Base-by-base conservation (phyloP, 163 green algal species). In the Chlorella variabilis region DNA sequence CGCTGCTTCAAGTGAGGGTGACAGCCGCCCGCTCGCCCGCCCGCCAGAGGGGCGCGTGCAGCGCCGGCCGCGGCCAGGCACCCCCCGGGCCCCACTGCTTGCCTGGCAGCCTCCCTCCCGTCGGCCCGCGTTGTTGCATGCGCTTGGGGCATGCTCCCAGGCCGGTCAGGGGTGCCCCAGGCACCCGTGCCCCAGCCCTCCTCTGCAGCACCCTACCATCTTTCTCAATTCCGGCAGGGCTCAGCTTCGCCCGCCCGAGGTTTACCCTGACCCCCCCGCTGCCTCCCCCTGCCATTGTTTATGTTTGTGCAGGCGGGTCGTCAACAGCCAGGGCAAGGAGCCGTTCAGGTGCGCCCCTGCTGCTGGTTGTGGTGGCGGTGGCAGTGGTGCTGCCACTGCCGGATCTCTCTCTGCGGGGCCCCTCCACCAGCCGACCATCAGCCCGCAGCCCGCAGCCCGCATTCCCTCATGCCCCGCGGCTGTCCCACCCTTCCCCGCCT, bases 281-380 rank as follows among this genome's bases (percentile, higher is more conserved):
- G 58, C 58, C n/a, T 31, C 58, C 3, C 13, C 23, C 15, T 20
- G 20, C 23, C 41, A 2, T 76, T 62, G 25, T 5, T 25, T 42
- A 20, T 3, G 23, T 21, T 54, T 54, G 45, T 51, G 63, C 68
- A 76, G 63, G 59, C 41, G 42, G 0, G 78, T 76, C n/a, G 62
- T 84, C 20, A 84, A 84, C 78, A 78, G 63, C 62, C 58, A 78
- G 71, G 78, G 78, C 5, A 71, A 63, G 36, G 20, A 59, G 45
- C 78, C 78, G 1, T 75, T 68, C 78, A 77, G 70, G 70, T 77
- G 59, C 8, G n/a, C 7, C 29, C 38, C 8, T 38, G 65, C 4
- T 45, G 33, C 62, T 33, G 4, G n/a, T 38, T 38, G 59, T 39
- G 59, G 9, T 15, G 15, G 13, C 18, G 18, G 25, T 62, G 54